phyloP scores from a whole-genome alignment of 345 rosid genomes.

The Triadica sebifera region DNA sequence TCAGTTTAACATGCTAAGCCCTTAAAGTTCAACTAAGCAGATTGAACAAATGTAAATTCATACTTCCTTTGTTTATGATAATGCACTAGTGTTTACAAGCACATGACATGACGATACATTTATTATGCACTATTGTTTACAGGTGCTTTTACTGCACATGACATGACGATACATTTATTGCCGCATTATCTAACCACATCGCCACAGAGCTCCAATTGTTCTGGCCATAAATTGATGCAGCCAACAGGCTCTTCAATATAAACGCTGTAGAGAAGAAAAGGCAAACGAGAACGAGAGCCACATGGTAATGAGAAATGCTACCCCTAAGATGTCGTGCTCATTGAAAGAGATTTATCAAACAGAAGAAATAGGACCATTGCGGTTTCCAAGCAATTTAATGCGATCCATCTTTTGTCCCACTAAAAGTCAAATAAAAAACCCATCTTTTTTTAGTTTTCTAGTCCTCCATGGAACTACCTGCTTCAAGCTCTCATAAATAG shows the following conservation, averaged over 20 bases:
- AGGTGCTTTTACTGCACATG: background rate
- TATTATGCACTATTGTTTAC: background rate
- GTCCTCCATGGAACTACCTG: slow-evolving; percentile 63
- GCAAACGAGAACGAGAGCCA: background rate
- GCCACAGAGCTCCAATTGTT: background rate
- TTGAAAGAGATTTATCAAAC: slow-evolving; percentile 15
- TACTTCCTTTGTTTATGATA: background rate
- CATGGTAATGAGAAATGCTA: background rate
- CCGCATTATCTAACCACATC: background rate
- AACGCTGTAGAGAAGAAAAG: background rate
- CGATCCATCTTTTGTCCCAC: background rate
- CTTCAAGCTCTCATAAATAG: slow-evolving; percentile 62
- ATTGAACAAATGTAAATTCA: background rate
- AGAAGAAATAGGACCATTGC: background rate
- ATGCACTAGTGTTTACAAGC: background rate
- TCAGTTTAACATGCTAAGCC: background rate
- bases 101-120: background rate
- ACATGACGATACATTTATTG: background rate
- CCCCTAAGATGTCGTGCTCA: slow-evolving; percentile 12
- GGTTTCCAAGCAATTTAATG: background rate
- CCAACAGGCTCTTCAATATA: background rate
- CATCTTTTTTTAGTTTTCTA: slow-evolving; percentile 45
- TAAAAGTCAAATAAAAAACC: slow-evolving; percentile 29
- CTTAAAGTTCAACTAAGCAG: background rate
- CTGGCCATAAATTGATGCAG: background rate